Percentiles rank a stretch among this genome's conserved stretches.
phyloP scores from a whole-genome alignment of 2,329 filamentous ascomycete genomes.

The Trichoderma breve region DNA sequence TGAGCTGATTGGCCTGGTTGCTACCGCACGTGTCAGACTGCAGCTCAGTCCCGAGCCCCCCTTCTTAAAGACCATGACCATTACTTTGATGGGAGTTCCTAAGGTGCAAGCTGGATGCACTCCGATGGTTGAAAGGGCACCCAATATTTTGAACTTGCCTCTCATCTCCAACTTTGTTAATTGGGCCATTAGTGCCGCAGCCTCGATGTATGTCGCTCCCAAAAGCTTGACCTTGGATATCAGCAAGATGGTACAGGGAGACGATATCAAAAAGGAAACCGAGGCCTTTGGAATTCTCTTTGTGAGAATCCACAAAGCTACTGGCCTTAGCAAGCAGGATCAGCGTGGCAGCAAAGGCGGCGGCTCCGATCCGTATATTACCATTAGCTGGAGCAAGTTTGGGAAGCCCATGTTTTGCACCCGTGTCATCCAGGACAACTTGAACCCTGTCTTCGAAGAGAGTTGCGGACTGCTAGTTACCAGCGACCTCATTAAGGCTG shows the following conservation, averaged over 20 bases:
- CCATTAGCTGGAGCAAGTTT: slow-evolving; percentile 91
- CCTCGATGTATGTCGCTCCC: slow-evolving; percentile 88
- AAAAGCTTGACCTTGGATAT: slow-evolving; percentile 93
- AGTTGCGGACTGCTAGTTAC: slow-evolving; percentile 82
- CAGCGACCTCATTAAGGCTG: slow-evolving; percentile 83
- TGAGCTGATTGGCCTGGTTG: slow-evolving; percentile 86
- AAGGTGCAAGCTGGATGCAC: slow-evolving; percentile 87
- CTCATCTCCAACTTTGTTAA: slow-evolving; percentile 97
- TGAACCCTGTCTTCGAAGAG: slow-evolving; percentile 92
- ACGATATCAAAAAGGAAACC: slow-evolving; percentile 87
- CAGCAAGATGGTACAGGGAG: slow-evolving; percentile 84
- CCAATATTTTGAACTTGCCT: slow-evolving; percentile 88
- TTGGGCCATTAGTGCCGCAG: slow-evolving; percentile 84
- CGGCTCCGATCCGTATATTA: slow-evolving; percentile 94
- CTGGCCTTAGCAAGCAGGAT: slow-evolving; percentile 89
- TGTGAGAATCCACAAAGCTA: slow-evolving; percentile 84
- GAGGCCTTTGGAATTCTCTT: slow-evolving; percentile 86
- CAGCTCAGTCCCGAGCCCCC: slow-evolving; percentile 88
- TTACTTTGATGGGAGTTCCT: slow-evolving; percentile 91
- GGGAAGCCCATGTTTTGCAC: slow-evolving; percentile 98
- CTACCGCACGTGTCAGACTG: slow-evolving; percentile 77
- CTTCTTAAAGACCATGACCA: slow-evolving; percentile 86
- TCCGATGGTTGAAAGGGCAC: slow-evolving; percentile 85
- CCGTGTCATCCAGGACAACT: slow-evolving; percentile 88
- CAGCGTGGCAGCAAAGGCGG: slow-evolving; percentile 75